phyloP scores from a whole-genome alignment of 805 yeast genomes.

The Cephaloascus albidus region DNA sequence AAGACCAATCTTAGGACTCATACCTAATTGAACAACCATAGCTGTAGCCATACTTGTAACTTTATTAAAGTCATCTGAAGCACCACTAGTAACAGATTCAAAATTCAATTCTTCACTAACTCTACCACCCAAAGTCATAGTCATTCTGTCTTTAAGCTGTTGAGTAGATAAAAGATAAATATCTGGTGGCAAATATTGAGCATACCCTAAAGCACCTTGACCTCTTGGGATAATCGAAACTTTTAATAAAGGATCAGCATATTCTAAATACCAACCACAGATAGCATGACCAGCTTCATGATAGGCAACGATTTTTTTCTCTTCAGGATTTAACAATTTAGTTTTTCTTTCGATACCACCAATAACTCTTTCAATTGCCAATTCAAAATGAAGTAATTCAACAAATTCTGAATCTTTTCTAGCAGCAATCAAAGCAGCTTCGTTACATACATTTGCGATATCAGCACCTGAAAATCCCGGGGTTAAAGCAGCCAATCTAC shows the following conservation, averaged over 20 bases:
- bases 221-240: constrained; percentile 97
- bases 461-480: constrained; percentile 99
- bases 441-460: constrained; percentile 94
- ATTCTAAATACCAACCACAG: constrained; percentile 91
- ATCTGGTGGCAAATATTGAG: constrained; percentile 94
- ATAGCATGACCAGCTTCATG: constrained; percentile 99
- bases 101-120: constrained; percentile 93
- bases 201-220: constrained; percentile 94
- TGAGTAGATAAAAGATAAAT: constrained; percentile 66
- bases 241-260: constrained; percentile 89
- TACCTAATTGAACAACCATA: constrained; percentile 90
- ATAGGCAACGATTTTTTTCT: constrained; percentile 85
- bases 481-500: constrained; percentile 88
- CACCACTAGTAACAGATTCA: constrained; percentile 90
- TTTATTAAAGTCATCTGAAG: constrained; percentile 92
- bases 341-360: constrained; percentile 93
- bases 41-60: constrained; percentile 88
- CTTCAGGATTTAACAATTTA: constrained; percentile 73
- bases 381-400: constrained; percentile 75
- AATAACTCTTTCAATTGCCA: constrained; percentile 94
- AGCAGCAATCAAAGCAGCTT: constrained; percentile 96
- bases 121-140: constrained; percentile 96
- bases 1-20: constrained; percentile 83
- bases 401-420: constrained; percentile 68
- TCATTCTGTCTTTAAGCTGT: constrained; percentile 84